phyloP scores from a whole-genome alignment of 441 rosid genomes.

The Pelargonium myrrhifolium region DNA sequence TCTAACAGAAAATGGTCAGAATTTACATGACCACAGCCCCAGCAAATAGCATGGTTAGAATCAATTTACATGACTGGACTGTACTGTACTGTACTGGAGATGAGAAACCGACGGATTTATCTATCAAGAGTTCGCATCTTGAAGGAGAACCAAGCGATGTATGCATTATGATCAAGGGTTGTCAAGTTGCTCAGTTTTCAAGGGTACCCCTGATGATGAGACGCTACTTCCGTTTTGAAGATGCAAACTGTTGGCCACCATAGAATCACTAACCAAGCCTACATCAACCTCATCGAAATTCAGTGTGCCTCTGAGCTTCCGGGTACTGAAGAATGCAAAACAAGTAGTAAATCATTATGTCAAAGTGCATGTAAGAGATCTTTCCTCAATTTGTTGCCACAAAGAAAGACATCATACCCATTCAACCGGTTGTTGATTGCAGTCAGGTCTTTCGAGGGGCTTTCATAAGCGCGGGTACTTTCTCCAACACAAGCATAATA shows the following conservation, averaged over 20 bases:
- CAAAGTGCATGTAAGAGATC: neutral
- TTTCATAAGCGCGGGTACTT: conserved; percentile 90
- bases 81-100: no score
- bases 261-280: conserved; percentile 8
- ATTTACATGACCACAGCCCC: no score
- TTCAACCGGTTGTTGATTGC: conserved; percentile 83
- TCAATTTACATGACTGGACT: no score
- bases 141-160: no score
- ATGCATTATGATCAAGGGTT: no score
- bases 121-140: no score
- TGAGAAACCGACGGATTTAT: no score
- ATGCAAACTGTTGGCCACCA: conserved; percentile 44
- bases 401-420: conserved; percentile 38
- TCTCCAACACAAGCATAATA: conserved; percentile 96
- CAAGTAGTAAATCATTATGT: neutral
- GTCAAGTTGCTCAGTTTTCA: conserved; percentile 56
- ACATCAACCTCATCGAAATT: neutral
- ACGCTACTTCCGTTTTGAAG: conserved; percentile 56
- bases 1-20: no score
- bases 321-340: neutral
- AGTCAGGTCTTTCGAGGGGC: conserved; percentile 91
- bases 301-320: neutral
- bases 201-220: conserved; percentile 37
- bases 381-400: no score
- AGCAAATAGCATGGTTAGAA: no score